These are phyloP conservation scores for Coelastrella sp. DNA, from an alignment of 139 green algal species.

Conservation along the genomic window DNA sequence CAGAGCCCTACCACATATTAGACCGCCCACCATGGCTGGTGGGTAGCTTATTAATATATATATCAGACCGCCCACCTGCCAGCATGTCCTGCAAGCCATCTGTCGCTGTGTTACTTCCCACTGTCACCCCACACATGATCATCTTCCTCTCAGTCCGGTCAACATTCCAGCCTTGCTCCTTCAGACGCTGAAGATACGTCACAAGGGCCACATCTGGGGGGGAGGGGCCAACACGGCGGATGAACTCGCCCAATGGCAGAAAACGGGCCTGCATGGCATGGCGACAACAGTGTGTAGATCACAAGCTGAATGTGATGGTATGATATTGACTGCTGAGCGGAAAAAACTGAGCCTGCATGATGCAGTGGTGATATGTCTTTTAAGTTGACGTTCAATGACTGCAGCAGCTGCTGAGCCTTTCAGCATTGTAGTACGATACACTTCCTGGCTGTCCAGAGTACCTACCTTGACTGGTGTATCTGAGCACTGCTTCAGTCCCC, in stretches of 20 bases:
- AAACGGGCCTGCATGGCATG: constrained; percentile 53
- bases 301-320: too few relatives aligned
- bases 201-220: constrained; percentile 36
- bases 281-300: neutral
- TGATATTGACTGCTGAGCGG: too few relatives aligned
- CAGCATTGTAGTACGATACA: too few relatives aligned
- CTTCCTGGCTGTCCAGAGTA: neutral
- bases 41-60: too few relatives aligned
- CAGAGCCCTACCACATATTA: neutral
- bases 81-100: constrained; percentile 22
- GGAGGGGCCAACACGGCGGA: constrained; percentile 57
- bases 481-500: constrained; percentile 58
- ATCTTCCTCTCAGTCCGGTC: constrained; percentile 62
- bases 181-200: constrained; percentile 81
- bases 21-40: too few relatives aligned
- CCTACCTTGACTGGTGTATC: too few relatives aligned
- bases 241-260: constrained; percentile 74
- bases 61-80: neutral
- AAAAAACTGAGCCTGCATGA: too few relatives aligned
- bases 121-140: constrained; percentile 52
- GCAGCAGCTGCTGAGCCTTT: too few relatives aligned
- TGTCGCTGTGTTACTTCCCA: neutral
- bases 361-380: too few relatives aligned
- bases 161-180: constrained; percentile 87
- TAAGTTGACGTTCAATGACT: too few relatives aligned